Evolutionary conservation across 2,329 filamentous ascomycete genomes (phyloP).

Genomic region (Rhynchosporium agropyri): DNA sequence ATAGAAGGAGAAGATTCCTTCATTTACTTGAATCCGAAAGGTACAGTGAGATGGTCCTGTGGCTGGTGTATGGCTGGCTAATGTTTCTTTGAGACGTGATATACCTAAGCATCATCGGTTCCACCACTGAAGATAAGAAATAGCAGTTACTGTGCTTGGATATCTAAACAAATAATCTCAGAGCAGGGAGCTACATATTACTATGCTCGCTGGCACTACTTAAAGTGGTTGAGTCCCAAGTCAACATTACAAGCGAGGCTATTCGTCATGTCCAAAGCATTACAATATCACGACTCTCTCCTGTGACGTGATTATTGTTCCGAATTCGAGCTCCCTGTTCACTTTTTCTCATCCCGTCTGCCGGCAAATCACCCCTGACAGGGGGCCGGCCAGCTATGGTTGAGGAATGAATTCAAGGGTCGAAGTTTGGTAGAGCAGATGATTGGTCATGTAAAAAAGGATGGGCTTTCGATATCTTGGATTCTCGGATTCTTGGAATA

Average conservation of each 20-base stretch:
- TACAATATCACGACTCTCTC: background rate
- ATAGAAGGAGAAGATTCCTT: background rate
- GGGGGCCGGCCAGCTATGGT: background rate
- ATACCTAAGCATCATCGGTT: too few species aligned
- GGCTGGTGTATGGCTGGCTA: constrained; percentile 2
- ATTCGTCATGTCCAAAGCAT: background rate
- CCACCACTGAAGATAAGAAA: too few species aligned
- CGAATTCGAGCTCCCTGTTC: background rate
- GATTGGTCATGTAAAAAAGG: background rate
- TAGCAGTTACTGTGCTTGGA: too few species aligned
- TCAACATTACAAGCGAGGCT: background rate
- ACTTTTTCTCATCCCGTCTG: background rate
- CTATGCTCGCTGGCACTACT: too few species aligned
- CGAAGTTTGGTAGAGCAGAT: constrained; percentile 6
- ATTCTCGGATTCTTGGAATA: background rate
- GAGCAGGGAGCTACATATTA: too few species aligned
- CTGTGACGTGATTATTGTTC: constrained; percentile 14
- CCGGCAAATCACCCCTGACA: constrained; percentile 5
- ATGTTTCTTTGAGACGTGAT: background rate
- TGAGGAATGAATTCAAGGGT: constrained; percentile 2
- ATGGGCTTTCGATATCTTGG: background rate
- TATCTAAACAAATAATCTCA: too few species aligned
- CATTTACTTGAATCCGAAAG: too few species aligned
- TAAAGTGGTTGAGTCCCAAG: background rate
- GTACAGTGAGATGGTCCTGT: background rate